Conservation (phyloP, 345 rosid species). For the Erysimum cheiranthoides region DNA sequence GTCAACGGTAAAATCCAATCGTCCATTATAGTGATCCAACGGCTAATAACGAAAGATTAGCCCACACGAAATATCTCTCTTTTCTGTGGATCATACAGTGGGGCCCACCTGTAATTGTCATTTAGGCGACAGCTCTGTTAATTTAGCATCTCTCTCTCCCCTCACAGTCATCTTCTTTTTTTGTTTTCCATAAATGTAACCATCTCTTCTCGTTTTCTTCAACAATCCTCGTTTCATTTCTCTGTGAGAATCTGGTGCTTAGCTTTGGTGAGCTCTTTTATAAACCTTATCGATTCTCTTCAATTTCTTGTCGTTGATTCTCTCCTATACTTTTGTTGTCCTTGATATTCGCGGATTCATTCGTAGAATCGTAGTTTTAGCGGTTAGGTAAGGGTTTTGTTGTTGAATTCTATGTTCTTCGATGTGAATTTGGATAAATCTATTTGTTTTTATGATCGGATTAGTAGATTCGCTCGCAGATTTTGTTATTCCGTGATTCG, state of each 20-base stretch:
- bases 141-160: conserved; percentile 22
- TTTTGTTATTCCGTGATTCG: neutral
- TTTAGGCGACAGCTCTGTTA: conserved; percentile 23
- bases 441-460: neutral
- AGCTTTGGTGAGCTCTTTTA: conserved; percentile 38
- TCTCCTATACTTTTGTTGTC: neutral
- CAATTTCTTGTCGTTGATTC: neutral
- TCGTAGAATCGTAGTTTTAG: neutral
- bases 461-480: neutral
- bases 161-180: conserved; percentile 36
- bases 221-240: conserved; percentile 27
- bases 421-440: neutral
- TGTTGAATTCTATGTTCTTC: neutral
- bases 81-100: conserved; percentile 10
- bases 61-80: conserved; percentile 37
- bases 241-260: conserved; percentile 36
- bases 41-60: conserved; percentile 6
- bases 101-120: conserved; percentile 44
- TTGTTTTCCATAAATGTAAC: conserved; percentile 39
- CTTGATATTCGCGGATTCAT: neutral
- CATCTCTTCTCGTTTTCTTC: conserved; percentile 25
- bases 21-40: conserved; percentile 23
- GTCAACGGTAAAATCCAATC: conserved; percentile 21
- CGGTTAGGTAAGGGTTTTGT: conserved; percentile 36
- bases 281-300: conserved; percentile 9